Evolutionary conservation across 495 filamentous ascomycete species (phyloP).

Genomic region (Tetracladium setigerum): DNA sequence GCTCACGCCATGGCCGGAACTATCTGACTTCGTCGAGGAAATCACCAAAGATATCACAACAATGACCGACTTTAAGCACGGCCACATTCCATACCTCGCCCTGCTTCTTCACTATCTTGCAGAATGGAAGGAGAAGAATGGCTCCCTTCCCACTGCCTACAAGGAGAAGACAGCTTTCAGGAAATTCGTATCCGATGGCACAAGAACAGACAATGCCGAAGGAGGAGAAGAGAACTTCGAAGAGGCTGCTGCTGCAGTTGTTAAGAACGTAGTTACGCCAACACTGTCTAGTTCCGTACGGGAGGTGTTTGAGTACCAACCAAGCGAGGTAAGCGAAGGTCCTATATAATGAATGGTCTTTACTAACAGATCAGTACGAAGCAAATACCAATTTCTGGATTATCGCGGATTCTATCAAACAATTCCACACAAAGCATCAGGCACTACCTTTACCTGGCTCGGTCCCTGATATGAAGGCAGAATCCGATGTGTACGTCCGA

Average conservation of each 20-base stretch:
- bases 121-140: slow-evolving; percentile 69
- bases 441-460: slow-evolving; percentile 79
- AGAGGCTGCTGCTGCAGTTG: slow-evolving; percentile 78
- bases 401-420: slow-evolving; percentile 70
- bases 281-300: slow-evolving; percentile 58
- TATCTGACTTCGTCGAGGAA: slow-evolving; percentile 52
- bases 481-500: slow-evolving; percentile 83
- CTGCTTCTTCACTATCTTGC: slow-evolving; percentile 82
- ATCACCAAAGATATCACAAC: slow-evolving; percentile 58
- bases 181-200: slow-evolving; percentile 53
- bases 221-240: slow-evolving; percentile 97
- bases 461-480: slow-evolving; percentile 96
- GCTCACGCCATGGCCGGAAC: slow-evolving; percentile 80
- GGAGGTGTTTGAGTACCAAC: slow-evolving; percentile 67
- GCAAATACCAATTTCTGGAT: slow-evolving; percentile 70
- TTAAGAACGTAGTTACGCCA: slow-evolving; percentile 69
- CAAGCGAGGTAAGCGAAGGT: slow-evolving; percentile 31
- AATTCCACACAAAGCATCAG: slow-evolving; percentile 63
- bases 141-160: slow-evolving; percentile 61
- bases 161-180: slow-evolving; percentile 83
- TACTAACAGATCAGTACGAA: slow-evolving; percentile 22
- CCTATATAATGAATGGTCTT: slow-evolving; percentile 3
- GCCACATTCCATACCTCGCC: slow-evolving; percentile 84
- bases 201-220: slow-evolving; percentile 69
- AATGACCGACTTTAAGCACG: slow-evolving; percentile 76